Base-by-base conservation (phyloP, 2,329 filamentous ascomycete species). In the Neopestalotiopsis rosae region DNA sequence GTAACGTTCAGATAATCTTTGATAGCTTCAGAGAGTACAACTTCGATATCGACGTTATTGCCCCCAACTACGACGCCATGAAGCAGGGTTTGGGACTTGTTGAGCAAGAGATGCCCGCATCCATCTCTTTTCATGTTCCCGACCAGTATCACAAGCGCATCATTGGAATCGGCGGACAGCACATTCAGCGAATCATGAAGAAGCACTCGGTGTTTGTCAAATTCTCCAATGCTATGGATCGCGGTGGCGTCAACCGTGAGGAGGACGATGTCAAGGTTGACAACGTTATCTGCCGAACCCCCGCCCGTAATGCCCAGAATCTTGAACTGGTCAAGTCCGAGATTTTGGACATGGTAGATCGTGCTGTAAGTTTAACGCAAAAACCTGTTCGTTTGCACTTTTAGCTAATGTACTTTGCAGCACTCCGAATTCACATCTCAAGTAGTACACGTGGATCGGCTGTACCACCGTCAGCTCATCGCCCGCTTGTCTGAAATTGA, bases 121-220 rank as follows among this genome's bases (percentile, higher is more conserved):
- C 96, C 10, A 98, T 99, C 78, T 98, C 96, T 0, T 99, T 99
- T 87, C 96, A 99, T 77, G 96, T 99, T 34, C 96, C 96, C 3
- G 96, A 99, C 76, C 96, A 98, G 81, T 99, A 99, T 79, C 96
- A 99, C 83, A 99, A 99, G 85, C 94, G 96, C 63, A 99, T 99
- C 77, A 99, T 99, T 72, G 96, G 96, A 66, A 98, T 99, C 76
- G 96, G 96, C 70, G 96, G 96, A 10, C 95, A 98, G 79, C 96
- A 99, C 78, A 99, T 99, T 74, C 96, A 99, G 81, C 94, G 95
- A 67, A 98, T 99, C 84, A 99, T 99, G 96, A 98, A 99, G 86
- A 98, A 98, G 83, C 97, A 99, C 82, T 98, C 96, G 0, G 96
- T 99, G 74, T 99, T 99, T 76, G 96, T 99, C 84, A 99, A 99